Percentiles rank a stretch among this genome's conserved stretches.
These are phyloP conservation scores for Avena insularis DNA, from an alignment of 176 grass and related monocot species.

Conservation along the genomic window DNA sequence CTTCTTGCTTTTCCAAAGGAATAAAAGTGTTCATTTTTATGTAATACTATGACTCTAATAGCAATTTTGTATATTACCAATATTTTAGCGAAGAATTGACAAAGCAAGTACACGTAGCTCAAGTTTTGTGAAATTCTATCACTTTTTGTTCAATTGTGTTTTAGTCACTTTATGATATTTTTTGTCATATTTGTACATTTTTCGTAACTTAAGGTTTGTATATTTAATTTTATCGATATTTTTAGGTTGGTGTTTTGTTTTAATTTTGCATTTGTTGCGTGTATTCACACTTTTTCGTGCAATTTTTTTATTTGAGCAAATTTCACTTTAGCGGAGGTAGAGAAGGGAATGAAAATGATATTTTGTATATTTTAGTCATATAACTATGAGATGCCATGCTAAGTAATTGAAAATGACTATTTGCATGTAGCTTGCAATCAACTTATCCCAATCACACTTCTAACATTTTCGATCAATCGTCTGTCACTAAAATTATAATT, in stretches of 20 bases:
- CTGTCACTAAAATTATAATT: background rate
- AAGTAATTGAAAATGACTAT: background rate
- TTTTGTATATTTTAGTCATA: background rate
- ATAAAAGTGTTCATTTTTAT: background rate
- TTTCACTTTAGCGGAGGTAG: background rate
- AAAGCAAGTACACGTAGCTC: background rate
- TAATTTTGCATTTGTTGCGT: background rate
- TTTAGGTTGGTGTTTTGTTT: background rate
- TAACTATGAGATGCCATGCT: background rate
- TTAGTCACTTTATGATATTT: background rate
- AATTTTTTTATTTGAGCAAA: background rate
- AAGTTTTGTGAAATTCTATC: background rate
- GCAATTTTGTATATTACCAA: too few relatives aligned
- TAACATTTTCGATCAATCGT: background rate
- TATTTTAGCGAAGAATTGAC: too few relatives aligned
- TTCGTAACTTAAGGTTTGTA: background rate
- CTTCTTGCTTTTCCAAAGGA: background rate
- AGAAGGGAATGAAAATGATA: background rate
- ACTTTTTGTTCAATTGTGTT: background rate
- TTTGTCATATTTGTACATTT: background rate
- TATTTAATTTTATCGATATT: background rate
- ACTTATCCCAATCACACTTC: background rate
- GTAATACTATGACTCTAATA: background rate
- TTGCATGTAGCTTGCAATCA: background rate
- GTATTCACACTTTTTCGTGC: background rate